phyloP scores from a whole-genome alignment of 2,329 filamentous ascomycete species.

The Fusarium verticillioides region DNA sequence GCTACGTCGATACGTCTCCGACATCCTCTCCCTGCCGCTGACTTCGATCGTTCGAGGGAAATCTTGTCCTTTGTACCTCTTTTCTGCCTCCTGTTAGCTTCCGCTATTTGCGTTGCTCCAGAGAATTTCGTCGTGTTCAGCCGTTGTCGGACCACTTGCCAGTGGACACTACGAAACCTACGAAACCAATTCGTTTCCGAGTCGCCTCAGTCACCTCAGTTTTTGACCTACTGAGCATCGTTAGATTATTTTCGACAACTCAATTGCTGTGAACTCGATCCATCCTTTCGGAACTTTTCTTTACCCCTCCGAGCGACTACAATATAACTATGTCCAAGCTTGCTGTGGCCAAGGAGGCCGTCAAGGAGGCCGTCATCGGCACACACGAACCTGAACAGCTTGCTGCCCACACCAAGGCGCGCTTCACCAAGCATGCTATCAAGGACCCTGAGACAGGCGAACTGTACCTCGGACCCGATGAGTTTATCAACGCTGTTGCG shows the following conservation, averaged over 20 bases:
- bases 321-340: slow-evolving; percentile 53
- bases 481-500: slow-evolving; percentile 92
- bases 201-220: slow-evolving; percentile 1
- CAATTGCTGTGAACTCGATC: slow-evolving; percentile 36
- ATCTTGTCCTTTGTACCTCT: slow-evolving; percentile 6
- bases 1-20: slow-evolving; percentile 26
- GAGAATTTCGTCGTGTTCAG: slow-evolving; percentile 20
- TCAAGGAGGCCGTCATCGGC: slow-evolving; percentile 85
- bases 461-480: slow-evolving; percentile 81
- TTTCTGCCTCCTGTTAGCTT: slow-evolving; percentile 15
- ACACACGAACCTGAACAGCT: slow-evolving; percentile 67
- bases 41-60: slow-evolving; percentile 31
- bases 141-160: slow-evolving; percentile 36
- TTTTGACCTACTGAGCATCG: slow-evolving; percentile 25
- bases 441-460: slow-evolving; percentile 82
- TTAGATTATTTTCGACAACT: slow-evolving; percentile 5
- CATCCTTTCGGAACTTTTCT: slow-evolving; percentile 19
- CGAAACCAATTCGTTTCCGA: slow-evolving; percentile 15
- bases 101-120: slow-evolving; percentile 19
- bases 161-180: slow-evolving; percentile 22
- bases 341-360: slow-evolving; percentile 70
- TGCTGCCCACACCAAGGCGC: slow-evolving; percentile 78
- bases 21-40: slow-evolving; percentile 20
- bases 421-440: slow-evolving; percentile 80
- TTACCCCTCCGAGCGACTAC: slow-evolving; percentile 34